Evolutionary conservation across 208 protist genomes (phyloP), one percentile per base, ranked within the genome.

Genomic region (Crithidia bombi): DNA sequence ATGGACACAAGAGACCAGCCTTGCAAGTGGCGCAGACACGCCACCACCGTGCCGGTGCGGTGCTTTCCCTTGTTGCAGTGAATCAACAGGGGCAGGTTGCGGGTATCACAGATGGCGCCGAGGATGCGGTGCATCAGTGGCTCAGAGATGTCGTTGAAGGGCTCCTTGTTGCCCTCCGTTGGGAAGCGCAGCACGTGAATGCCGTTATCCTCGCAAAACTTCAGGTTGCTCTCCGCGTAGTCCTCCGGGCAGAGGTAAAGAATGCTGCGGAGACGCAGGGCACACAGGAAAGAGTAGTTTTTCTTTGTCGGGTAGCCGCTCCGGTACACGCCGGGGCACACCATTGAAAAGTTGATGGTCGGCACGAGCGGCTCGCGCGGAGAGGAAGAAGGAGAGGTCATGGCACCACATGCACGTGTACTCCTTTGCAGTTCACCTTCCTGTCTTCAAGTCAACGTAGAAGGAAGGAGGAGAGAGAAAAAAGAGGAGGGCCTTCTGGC

Each of bases 31-130:
- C 96, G 93, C 43, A 98, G 78, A 49, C 89, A 96, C 2, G 88
- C 95, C n/a, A 97, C 96, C 0, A 99, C 81, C 21, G 95, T 97
- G 32, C 98, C 98, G 17, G 98, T 99, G 51, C 98, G 80, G 67
- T 99, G 98, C 78, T 98, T 98, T 11, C 94, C 94, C 73, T 99
- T 99, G 70, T 99, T 98, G 80, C 98, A 99, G 79, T 99, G 98
- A 55, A 99, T 99, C 14, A 99, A 79, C 47, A 99, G 66, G 6
- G 98, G 98, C 57, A 98, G 94, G 73, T 98, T 97, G 64, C 96
- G 88, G 0, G 85, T 86, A 69, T 99, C 98, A 30, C 84, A 73
- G 51, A 98, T 69, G 30, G 87, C 67, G 14, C 65, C 70, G 3
- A 98, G 78, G 30, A 96, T 95, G 55, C 85, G 90, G 70, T 96